Evolutionary conservation across 768 basidiomycete species (phyloP).

Genomic region (Suillus ampliporus): DNA sequence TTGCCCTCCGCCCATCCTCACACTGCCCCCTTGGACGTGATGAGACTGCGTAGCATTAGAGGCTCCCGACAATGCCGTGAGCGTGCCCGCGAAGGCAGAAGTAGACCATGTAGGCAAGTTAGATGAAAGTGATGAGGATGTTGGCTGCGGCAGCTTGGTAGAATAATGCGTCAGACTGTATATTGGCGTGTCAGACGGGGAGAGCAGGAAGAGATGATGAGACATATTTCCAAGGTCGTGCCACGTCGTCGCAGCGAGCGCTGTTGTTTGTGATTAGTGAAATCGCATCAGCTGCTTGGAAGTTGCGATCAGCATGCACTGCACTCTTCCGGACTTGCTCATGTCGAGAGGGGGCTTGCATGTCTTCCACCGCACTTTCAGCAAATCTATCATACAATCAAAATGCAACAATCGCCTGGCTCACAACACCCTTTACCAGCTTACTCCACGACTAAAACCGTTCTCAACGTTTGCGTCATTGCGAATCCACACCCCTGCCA

Average conservation of each 20-base stretch:
- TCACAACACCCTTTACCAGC: not conserved
- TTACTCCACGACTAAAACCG: not conserved
- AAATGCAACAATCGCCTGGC: conserved; percentile 11
- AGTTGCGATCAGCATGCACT: not conserved
- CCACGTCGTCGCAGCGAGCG: no score
- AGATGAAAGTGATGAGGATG: conserved; percentile 72
- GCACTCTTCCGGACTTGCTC: conserved; percentile 15
- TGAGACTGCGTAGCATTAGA: conserved; percentile 70
- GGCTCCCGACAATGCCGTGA: conserved; percentile 86
- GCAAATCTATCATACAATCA: not conserved
- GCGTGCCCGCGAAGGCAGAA: conserved; percentile 87
- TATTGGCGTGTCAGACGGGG: conserved; percentile 85
- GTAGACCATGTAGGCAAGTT: conserved; percentile 92
- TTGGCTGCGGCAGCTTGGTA: conserved; percentile 66
- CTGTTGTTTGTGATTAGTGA: conserved; percentile 5
- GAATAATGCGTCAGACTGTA: conserved; percentile 86
- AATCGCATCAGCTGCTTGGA: not conserved
- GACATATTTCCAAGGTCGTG: no score
- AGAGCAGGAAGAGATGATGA: conserved; percentile 84
- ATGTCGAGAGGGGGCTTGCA: conserved; percentile 14
- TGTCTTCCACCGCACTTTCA: conserved; percentile 8
- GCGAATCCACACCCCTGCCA: not conserved
- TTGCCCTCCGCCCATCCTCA: conserved; percentile 78
- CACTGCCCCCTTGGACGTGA: conserved; percentile 65
- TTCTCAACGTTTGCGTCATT: not conserved